Evolutionary conservation across 495 filamentous ascomycete genomes (phyloP).

Genomic region (Tetracladium setigerum): DNA sequence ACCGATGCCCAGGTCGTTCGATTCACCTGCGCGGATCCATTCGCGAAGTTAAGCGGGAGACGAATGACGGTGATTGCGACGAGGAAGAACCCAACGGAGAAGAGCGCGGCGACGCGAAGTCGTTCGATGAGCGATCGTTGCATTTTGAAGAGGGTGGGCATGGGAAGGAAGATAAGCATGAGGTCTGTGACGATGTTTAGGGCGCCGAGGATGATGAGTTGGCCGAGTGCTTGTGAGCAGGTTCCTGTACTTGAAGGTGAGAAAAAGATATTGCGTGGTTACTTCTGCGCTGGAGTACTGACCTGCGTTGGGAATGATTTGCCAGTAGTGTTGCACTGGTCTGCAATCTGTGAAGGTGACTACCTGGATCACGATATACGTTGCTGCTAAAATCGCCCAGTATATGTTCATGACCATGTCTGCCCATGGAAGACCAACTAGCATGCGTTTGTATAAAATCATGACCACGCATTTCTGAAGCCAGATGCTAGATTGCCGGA

Average conservation of each 20-base stretch:
- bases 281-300: background rate
- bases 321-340: constrained; percentile 36
- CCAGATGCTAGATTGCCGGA: constrained; percentile 24
- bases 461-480: constrained; percentile 36
- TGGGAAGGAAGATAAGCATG: constrained; percentile 40
- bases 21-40: constrained; percentile 29
- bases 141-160: constrained; percentile 29
- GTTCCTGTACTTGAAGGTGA: constrained; percentile 4
- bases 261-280: background rate
- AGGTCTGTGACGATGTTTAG: constrained; percentile 37
- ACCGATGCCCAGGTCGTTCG: constrained; percentile 35
- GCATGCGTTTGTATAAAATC: constrained; percentile 32
- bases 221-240: constrained; percentile 32
- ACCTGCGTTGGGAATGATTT: constrained; percentile 32
- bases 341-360: constrained; percentile 38
- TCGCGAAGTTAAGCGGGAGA: constrained; percentile 24
- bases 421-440: constrained; percentile 28
- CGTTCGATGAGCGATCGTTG: constrained; percentile 26
- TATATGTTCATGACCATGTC: constrained; percentile 26
- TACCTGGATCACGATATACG: constrained; percentile 29
- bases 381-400: constrained; percentile 24
- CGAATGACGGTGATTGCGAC: constrained; percentile 34
- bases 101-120: constrained; percentile 29
- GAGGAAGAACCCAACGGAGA: constrained; percentile 35
- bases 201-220: constrained; percentile 31